phyloP scores from a whole-genome alignment of 176 grass and related monocot genomes.

The Rhipidocladum racemiflorum region DNA sequence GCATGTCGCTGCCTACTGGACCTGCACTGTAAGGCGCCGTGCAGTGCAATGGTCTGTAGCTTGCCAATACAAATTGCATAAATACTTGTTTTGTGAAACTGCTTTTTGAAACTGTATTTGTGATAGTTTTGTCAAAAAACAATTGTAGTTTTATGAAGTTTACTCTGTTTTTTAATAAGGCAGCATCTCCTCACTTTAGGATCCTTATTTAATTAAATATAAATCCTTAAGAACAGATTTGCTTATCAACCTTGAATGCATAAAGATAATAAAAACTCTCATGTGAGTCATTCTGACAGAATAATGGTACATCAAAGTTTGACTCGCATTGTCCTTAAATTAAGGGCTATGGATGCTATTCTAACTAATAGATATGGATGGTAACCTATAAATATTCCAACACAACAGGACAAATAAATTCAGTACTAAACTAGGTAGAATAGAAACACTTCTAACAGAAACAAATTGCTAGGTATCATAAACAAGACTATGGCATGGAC shows the following conservation, averaged over 20 bases:
- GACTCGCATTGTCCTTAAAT: neutral
- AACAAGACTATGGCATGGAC: neutral
- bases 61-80: neutral
- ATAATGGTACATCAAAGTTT: neutral
- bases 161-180: neutral
- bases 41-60: neutral
- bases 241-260: neutral
- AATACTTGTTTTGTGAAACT: neutral
- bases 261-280: neutral
- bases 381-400: neutral
- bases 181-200: neutral
- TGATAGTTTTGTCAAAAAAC: neutral
- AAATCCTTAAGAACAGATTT: neutral
- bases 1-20: neutral
- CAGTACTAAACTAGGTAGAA: neutral
- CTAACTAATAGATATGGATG: neutral
- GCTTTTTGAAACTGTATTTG: neutral
- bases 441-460: neutral
- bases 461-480: constrained; percentile 6
- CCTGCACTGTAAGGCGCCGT: neutral
- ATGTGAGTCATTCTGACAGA: neutral
- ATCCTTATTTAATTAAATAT: neutral
- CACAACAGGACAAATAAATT: neutral
- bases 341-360: neutral
- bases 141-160: neutral